phyloP scores from a whole-genome alignment of 495 filamentous ascomycete genomes.

The Trichoderma asperelloides region DNA sequence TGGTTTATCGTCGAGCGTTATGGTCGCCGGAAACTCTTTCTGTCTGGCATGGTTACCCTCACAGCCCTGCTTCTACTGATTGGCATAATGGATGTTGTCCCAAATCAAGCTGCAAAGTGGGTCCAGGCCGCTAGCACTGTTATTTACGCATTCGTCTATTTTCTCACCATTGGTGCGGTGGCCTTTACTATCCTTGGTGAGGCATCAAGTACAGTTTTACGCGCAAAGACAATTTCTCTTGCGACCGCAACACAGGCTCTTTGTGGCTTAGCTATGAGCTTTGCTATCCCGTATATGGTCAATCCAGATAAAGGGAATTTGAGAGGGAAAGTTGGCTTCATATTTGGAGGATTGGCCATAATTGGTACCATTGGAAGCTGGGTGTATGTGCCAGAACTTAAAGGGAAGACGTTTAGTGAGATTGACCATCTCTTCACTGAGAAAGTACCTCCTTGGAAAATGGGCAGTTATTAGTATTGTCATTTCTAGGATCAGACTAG shows the following conservation, averaged over 20 bases:
- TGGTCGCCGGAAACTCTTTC: background rate
- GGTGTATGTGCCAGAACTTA: constrained; percentile 33
- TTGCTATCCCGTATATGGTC: constrained; percentile 24
- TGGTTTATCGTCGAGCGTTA: background rate
- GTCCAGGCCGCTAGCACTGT: background rate
- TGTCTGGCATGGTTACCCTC: too few relatives aligned
- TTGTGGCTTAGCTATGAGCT: constrained; percentile 22
- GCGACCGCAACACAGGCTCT: constrained; percentile 3
- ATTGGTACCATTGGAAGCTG: constrained; percentile 18
- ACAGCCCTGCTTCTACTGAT: too few relatives aligned
- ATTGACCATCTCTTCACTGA: constrained; percentile 31
- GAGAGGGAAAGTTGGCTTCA: constrained; percentile 30
- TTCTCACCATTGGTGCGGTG: too few relatives aligned
- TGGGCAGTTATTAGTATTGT: too few relatives aligned
- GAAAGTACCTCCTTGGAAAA: background rate
- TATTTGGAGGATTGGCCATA: constrained; percentile 23
- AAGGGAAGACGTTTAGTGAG: constrained; percentile 32
- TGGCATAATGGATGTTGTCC: background rate
- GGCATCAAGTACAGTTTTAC: background rate
- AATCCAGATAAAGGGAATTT: constrained; percentile 25
- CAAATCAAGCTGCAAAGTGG: background rate
- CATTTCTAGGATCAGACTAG: too few relatives aligned
- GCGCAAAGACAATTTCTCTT: background rate
- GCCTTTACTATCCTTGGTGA: too few relatives aligned
- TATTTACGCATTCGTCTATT: background rate